These are phyloP conservation scores for Kazachstania psychrophila DNA, from an alignment of 805 yeast species.

Conservation along the genomic window DNA sequence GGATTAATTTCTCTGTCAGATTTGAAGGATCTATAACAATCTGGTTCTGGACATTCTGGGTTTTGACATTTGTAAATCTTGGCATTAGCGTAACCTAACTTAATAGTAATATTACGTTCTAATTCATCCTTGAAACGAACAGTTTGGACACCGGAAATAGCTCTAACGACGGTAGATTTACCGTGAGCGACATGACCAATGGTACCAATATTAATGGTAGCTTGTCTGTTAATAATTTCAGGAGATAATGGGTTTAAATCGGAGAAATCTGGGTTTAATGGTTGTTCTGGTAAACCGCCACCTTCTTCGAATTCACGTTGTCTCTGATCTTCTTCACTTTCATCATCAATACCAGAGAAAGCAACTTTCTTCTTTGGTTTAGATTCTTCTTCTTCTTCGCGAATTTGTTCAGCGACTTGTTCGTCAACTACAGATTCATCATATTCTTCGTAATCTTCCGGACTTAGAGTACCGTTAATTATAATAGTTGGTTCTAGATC, in stretches of 20 bases:
- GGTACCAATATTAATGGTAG: slow-evolving; percentile 96
- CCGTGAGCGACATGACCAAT: slow-evolving; percentile 97
- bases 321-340: slow-evolving; percentile 68
- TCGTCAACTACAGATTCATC: slow-evolving; percentile 32
- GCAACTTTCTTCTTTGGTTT: slow-evolving; percentile 65
- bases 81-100: slow-evolving; percentile 97
- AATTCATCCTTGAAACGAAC: slow-evolving; percentile 98
- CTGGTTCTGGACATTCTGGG: slow-evolving; percentile 83
- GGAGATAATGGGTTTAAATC: slow-evolving; percentile 80
- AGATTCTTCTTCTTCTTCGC: slow-evolving; percentile 33
- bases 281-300: slow-evolving; percentile 97
- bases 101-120: slow-evolving; percentile 97
- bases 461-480: slow-evolving; percentile 51
- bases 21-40: slow-evolving; percentile 87
- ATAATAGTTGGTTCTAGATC: slow-evolving; percentile 80
- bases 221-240: slow-evolving; percentile 96
- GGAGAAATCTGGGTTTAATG: slow-evolving; percentile 76
- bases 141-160: slow-evolving; percentile 97
- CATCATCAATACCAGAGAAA: slow-evolving; percentile 63
- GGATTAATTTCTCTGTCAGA: slow-evolving; percentile 94
- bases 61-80: slow-evolving; percentile 91
- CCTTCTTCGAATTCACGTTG: slow-evolving; percentile 90
- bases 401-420: slow-evolving; percentile 27
- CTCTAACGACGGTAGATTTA: slow-evolving; percentile 86
- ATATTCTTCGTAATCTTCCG: slow-evolving; percentile 31